These are phyloP conservation scores for Sporothrix brunneoviolacea DNA, from an alignment of 2,329 filamentous ascomycete species.

Conservation along the genomic window DNA sequence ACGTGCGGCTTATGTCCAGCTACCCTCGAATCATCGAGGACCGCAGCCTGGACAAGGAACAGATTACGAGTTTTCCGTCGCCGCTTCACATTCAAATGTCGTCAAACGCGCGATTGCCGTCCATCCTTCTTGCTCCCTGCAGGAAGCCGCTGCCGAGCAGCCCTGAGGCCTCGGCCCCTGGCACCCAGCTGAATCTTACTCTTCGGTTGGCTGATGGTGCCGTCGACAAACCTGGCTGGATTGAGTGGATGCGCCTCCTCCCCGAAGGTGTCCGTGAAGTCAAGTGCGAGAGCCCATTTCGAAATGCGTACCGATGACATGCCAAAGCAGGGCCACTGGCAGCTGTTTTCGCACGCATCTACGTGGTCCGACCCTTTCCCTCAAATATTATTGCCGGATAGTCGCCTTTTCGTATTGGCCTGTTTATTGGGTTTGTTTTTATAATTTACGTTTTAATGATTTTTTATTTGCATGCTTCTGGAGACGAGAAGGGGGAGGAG, in stretches of 20 bases:
- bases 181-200: conserved; percentile 42
- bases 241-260: conserved; percentile 53
- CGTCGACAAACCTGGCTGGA: conserved; percentile 47
- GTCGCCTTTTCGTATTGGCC: not conserved
- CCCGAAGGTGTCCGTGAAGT: conserved; percentile 50
- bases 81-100: conserved; percentile 52
- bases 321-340: not conserved
- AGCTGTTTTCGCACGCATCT: no score
- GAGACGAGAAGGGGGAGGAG: no score
- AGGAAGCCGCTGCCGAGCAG: conserved; percentile 35
- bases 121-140: conserved; percentile 49
- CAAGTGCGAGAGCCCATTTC: conserved; percentile 46
- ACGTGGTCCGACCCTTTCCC: no score
- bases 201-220: conserved; percentile 46
- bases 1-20: conserved; percentile 37
- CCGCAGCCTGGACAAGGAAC: conserved; percentile 40
- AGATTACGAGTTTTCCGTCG: conserved; percentile 43
- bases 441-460: not conserved
- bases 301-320: conserved; percentile 32
- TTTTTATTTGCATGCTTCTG: not conserved
- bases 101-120: conserved; percentile 46
- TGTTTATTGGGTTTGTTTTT: not conserved
- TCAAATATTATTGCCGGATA: not conserved
- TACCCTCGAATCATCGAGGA: conserved; percentile 49
- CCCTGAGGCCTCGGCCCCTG: conserved; percentile 29